Evolutionary conservation across 2,329 filamentous ascomycete genomes (phyloP), one percentile per base, ranked within the genome.

Genomic region (Claviceps arundinis): DNA sequence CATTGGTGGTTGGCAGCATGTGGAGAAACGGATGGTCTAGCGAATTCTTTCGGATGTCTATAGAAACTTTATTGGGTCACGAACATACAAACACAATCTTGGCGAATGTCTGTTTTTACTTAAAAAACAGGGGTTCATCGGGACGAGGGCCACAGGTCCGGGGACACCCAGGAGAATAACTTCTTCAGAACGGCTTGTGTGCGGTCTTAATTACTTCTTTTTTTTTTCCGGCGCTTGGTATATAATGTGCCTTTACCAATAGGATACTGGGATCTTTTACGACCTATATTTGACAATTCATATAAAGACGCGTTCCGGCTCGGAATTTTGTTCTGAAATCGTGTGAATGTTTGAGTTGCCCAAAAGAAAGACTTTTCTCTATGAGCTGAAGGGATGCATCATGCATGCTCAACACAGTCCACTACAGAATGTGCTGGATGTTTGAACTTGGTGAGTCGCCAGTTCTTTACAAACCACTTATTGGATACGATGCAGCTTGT

Each of bases 31-130:
- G 42, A 54, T 59, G 56, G 52, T 55, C 56, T 57, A 48, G 43
- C 44, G 37, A 50, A 26, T 60, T 65, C 50, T 60, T 64, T 65
- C 56, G 59, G 59, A 58, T 54, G 60, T 67, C 62, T 65, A 67
- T 67, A 65, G 62, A 65, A 56, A 59, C 64, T 48, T 45, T 43
- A 5, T 16, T 63, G 59, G 61, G 57, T 62, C 62, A 66, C 58
- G 65, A 65, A 65, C 64, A 68, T 66, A 65, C 60, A 59, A 63
- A 59, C 46, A 37, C 22, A 37, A 26, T 40, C 34, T 8, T 11
- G 30, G 3, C 9, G 30, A 34, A 11, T 34, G 40, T 34, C 46
- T 43, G 6, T 30, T n/a, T 47, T 7, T 16, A n/a, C 26, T 45
- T 52, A 11, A 34, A 34, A 34, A 34, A 2, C 30, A 34, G 30